Base-by-base conservation (phyloP, 2,329 filamentous ascomycete genomes). In the Hypomyces rosellus region DNA sequence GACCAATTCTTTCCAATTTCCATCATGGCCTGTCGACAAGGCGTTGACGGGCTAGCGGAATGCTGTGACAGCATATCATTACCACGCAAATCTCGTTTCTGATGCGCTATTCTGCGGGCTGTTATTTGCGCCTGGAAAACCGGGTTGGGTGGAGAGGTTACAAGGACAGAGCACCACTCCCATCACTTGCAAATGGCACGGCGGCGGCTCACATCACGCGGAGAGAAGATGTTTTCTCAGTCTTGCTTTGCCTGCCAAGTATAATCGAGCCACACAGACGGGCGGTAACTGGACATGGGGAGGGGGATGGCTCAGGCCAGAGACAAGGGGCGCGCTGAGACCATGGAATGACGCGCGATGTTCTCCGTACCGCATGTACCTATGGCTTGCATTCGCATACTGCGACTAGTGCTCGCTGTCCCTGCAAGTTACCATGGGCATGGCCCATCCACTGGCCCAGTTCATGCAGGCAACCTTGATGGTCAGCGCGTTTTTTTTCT, bases 301-400 rank as follows among this genome's bases (percentile, higher is more conserved):
- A 47, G 46, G 49, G 45, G 37, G 40, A 16, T 30, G 20, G 47
- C 40, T 15, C 39, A 40, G 39, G 37, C 33, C 45, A 39, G 45
- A 38, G 37, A 42, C 22, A 42, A 39, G 43, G 37, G 33, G 15
- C 13, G 14, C 25, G 14, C 25, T 30, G 25, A 30, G 25, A 30
- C 25, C 25, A 15, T 33, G 18, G 42, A 48, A 50, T 52, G 50
- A 50, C 47, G 47, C 43, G 50, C 45, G 34, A 18, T 22, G 11
- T 46, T 13, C 48, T 50, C 47, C 39, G 42, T 53, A 47, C 41
- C 39, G 43, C 38, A 43, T 50, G 51, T 52, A 52, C 37, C 39
- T 45, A 58, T 59, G 54, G 57, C 57, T 53, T 61, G 57, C 59
- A 59, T 59, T 45, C 58, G 54, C 38, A 53, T 41, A 46, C 56